Conservation (phyloP, 208 protist genomes). For the Acanthamoeba healyi region DNA sequence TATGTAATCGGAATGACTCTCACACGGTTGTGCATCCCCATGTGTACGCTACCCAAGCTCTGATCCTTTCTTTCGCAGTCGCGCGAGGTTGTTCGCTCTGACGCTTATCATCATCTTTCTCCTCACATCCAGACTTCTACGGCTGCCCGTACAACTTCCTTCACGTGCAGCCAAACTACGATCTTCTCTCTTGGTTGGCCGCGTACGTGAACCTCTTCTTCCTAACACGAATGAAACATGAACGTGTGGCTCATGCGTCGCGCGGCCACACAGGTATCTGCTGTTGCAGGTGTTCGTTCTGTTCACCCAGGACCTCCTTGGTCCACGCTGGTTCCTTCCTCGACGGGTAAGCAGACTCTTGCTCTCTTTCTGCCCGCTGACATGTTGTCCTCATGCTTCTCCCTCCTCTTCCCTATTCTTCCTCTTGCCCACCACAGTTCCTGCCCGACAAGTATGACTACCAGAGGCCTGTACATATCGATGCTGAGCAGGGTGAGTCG, state of each 20-base stretch:
- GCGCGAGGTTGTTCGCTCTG: background rate
- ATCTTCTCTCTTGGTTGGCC: conserved; percentile 70
- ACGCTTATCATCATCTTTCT: background rate
- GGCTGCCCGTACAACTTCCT: conserved; percentile 86
- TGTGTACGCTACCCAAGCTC: conserved; percentile 76
- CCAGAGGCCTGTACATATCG: conserved; percentile 60
- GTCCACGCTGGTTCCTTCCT: conserved; percentile 86
- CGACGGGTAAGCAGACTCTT: conserved; percentile 52
- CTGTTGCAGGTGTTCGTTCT: conserved; percentile 76
- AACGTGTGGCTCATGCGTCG: too few relatives aligned
- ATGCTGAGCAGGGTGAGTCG: background rate
- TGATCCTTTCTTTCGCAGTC: background rate
- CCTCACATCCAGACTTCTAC: conserved; percentile 77
- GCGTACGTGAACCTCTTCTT: too few relatives aligned
- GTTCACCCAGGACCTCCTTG: conserved; percentile 79
- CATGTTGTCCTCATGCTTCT: background rate
- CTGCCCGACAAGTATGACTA: conserved; percentile 88
- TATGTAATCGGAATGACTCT: conserved; percentile 85
- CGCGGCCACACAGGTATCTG: conserved; percentile 52
- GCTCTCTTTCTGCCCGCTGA: background rate
- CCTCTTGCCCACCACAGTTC: conserved; percentile 51
- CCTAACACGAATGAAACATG: too few relatives aligned
- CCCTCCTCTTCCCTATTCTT: background rate
- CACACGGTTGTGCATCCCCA: conserved; percentile 80
- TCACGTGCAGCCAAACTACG: conserved; percentile 75